These are phyloP conservation scores for Phytophthora cajani DNA, from an alignment of 352 stramenopile genomes.

Conservation along the genomic window DNA sequence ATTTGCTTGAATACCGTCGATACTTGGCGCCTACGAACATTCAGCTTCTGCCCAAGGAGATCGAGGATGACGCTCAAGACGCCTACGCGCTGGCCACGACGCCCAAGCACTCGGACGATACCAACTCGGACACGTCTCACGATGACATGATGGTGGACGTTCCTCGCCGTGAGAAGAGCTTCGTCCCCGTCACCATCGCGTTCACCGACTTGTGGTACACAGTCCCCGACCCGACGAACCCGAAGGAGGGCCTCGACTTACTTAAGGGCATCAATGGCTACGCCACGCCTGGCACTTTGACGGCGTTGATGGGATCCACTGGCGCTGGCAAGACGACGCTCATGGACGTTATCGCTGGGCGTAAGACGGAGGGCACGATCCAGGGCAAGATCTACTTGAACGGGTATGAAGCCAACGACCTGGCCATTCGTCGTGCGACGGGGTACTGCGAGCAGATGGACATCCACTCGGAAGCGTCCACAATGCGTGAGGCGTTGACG, in stretches of 20 bases:
- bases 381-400: conserved; percentile 58
- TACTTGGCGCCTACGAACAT: conserved; percentile 20
- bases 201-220: conserved; percentile 27
- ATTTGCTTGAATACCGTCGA: conserved; percentile 37
- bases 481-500: conserved; percentile 82
- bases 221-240: conserved; percentile 35
- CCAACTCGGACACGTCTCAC: conserved; percentile 10
- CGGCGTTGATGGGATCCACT: conserved; percentile 82
- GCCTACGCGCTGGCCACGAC: conserved; percentile 9
- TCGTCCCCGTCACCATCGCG: background rate
- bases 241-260: conserved; percentile 44
- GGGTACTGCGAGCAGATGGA: conserved; percentile 82
- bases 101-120: conserved; percentile 8
- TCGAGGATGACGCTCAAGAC: conserved; percentile 4
- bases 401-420: conserved; percentile 36
- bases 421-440: conserved; percentile 45
- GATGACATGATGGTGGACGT: conserved; percentile 6
- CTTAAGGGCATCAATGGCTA: conserved; percentile 47
- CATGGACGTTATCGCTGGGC: conserved; percentile 26
- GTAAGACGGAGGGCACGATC: conserved; percentile 55
- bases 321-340: conserved; percentile 60
- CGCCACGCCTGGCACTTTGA: conserved; percentile 74
- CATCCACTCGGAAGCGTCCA: conserved; percentile 83
- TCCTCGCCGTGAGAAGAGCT: conserved; percentile 3
- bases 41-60: conserved; percentile 3